These are phyloP conservation scores for Tuber microsphaerosporum DNA, from an alignment of 495 filamentous ascomycete genomes.

Conservation along the genomic window DNA sequence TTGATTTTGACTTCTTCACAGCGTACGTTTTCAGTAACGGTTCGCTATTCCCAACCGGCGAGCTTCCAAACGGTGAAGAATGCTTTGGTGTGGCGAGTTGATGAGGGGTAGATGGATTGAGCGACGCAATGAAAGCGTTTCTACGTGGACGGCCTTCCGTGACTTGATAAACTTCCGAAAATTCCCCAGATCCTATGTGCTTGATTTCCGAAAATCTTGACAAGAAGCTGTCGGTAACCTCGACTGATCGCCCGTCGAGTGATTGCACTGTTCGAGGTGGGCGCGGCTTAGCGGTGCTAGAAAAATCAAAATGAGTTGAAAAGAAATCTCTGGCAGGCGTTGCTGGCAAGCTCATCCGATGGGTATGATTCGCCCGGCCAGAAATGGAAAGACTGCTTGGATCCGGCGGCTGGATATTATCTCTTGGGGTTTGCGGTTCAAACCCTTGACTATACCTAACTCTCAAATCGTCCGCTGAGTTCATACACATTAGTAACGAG, in stretches of 20 bases:
- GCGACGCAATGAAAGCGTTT: slow-evolving; percentile 27
- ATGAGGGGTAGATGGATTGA: slow-evolving; percentile 30
- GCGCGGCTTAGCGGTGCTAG: not conserved
- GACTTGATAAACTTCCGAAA: slow-evolving; percentile 85
- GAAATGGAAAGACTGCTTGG: slow-evolving; percentile 75
- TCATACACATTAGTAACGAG: not conserved
- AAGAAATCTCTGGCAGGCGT: slow-evolving; percentile 26
- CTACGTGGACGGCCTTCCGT: slow-evolving; percentile 45
- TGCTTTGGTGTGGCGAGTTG: slow-evolving; percentile 44
- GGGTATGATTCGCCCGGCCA: slow-evolving; percentile 44
- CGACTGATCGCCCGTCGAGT: slow-evolving; percentile 26
- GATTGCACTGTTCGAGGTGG: slow-evolving; percentile 29
- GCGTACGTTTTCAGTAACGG: slow-evolving; percentile 61
- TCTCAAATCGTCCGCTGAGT: not conserved
- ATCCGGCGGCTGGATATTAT: slow-evolving; percentile 67
- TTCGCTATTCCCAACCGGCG: slow-evolving; percentile 42
- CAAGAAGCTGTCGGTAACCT: slow-evolving; percentile 35
- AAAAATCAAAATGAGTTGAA: not conserved
- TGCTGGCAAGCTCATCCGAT: slow-evolving; percentile 30
- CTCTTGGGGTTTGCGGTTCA: slow-evolving; percentile 74
- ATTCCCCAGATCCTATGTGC: slow-evolving; percentile 76
- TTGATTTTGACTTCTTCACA: slow-evolving; percentile 85
- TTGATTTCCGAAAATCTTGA: slow-evolving; percentile 67
- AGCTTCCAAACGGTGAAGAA: slow-evolving; percentile 45
- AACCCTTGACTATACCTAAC: slow-evolving; percentile 41